phyloP scores from a whole-genome alignment of 192 early-diverging fungal genomes.

The Coemansia sp. region DNA sequence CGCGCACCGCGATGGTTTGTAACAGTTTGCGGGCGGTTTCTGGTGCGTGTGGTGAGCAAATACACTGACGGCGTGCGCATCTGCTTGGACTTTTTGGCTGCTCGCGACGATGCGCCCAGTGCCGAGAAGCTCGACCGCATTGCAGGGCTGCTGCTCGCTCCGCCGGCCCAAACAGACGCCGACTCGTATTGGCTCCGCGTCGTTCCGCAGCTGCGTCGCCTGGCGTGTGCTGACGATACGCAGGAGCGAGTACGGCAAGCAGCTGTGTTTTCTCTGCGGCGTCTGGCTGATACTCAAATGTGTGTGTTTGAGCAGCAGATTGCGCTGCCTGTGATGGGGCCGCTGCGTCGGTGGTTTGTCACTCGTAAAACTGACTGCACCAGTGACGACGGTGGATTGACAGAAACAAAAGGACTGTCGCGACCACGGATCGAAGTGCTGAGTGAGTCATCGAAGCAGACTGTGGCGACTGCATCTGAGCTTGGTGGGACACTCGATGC shows the following conservation, averaged over 20 bases:
- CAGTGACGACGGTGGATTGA: too few relatives aligned
- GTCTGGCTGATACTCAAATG: conserved; percentile 15
- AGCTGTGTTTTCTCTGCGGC: conserved; percentile 24
- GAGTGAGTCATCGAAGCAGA: neutral
- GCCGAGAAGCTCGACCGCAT: conserved; percentile 40
- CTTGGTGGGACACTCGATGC: conserved; percentile 38
- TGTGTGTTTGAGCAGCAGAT: conserved; percentile 44
- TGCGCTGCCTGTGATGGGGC: conserved; percentile 42
- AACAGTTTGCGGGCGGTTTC: conserved; percentile 64
- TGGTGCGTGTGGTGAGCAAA: conserved; percentile 67
- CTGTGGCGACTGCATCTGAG: neutral
- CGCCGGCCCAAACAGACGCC: conserved; percentile 15
- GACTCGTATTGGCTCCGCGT: conserved; percentile 13
- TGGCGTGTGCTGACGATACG: conserved; percentile 1
- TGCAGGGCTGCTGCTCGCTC: conserved; percentile 29
- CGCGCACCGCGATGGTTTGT: conserved; percentile 62
- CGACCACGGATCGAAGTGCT: neutral
- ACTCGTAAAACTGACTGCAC: neutral
- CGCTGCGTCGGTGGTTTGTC: conserved; percentile 34
- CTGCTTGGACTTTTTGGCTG: conserved; percentile 69
- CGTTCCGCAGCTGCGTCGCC: conserved; percentile 26
- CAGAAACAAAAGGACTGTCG: neutral
- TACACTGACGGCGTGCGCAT: conserved; percentile 61
- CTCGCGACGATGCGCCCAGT: conserved; percentile 43
- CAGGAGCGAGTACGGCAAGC: conserved; percentile 17